phyloP scores from a whole-genome alignment of 345 rosid genomes.

The Sisymbrium irio region DNA sequence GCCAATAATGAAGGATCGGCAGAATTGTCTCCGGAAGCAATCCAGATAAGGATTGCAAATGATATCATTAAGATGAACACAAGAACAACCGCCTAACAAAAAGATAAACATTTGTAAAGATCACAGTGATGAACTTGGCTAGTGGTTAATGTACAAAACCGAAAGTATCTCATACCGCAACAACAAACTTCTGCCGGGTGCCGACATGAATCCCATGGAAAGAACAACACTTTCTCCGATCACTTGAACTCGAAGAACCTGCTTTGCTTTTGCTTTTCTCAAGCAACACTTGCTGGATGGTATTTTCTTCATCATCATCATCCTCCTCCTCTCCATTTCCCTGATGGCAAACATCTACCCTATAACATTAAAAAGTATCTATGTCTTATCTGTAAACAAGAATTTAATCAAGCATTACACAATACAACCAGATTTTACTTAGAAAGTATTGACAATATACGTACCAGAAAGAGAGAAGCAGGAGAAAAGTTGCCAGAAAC shows the following conservation, averaged over 20 bases:
- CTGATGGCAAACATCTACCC: slow-evolving; percentile 82
- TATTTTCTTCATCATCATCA: slow-evolving; percentile 43
- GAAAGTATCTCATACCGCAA: slow-evolving; percentile 38
- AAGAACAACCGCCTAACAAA: slow-evolving; percentile 43
- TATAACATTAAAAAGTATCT: slow-evolving; percentile 36
- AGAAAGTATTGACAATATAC: not conserved
- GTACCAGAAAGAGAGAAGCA: slow-evolving; percentile 66
- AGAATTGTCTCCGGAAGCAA: slow-evolving; percentile 50
- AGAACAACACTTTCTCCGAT: slow-evolving; percentile 46
- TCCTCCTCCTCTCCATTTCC: slow-evolving; percentile 46
- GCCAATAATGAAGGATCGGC: slow-evolving; percentile 47
- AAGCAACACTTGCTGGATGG: slow-evolving; percentile 45
- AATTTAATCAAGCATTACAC: too few species aligned
- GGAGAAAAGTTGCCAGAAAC: slow-evolving; percentile 57
- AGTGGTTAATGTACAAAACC: not conserved
- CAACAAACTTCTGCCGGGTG: slow-evolving; percentile 58
- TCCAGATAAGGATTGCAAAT: slow-evolving; percentile 55
- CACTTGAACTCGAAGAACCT: slow-evolving; percentile 36
- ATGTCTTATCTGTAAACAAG: not conserved
- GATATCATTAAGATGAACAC: slow-evolving; percentile 48
- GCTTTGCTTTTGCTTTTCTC: slow-evolving; percentile 38
- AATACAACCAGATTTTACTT: too few species aligned
- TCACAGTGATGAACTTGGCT: not conserved
- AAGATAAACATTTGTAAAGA: not conserved
- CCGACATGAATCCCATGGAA: slow-evolving; percentile 50